Conservation (phyloP, 371 early-diverging fungal genomes). For the Mucor indicus region DNA sequence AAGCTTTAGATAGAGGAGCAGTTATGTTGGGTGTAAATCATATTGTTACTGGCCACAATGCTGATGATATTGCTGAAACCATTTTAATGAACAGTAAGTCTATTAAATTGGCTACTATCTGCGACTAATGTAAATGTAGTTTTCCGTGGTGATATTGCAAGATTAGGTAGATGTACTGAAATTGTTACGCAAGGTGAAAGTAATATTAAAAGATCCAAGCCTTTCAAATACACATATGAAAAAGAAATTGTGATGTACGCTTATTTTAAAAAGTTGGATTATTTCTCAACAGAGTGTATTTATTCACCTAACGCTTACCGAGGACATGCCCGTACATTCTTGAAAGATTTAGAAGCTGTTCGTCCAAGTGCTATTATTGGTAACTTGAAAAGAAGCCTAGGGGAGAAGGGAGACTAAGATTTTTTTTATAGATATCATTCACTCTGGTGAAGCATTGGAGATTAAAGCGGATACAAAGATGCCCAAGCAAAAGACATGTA, state of each 20-base stretch:
- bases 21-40: constrained; percentile 88
- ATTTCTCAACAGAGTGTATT: constrained; percentile 99
- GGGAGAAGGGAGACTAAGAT: constrained; percentile 1
- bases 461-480: constrained; percentile 67
- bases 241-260: constrained; percentile 99
- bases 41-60: constrained; percentile 99
- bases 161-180: constrained; percentile 93
- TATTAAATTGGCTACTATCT: background rate
- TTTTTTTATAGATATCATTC: constrained; percentile 76
- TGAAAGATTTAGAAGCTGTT: constrained; percentile 96
- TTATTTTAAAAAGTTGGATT: constrained; percentile 97
- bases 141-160: constrained; percentile 95
- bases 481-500: constrained; percentile 71
- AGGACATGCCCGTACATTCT: constrained; percentile 93
- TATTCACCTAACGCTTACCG: constrained; percentile 99
- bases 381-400: no score
- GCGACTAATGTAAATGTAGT: constrained; percentile 50
- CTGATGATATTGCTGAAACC: constrained; percentile 99
- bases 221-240: constrained; percentile 99
- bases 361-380: constrained; percentile 91
- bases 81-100: constrained; percentile 96
- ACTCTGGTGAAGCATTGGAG: constrained; percentile 90
- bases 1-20: constrained; percentile 98
- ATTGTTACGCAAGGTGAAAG: constrained; percentile 82
- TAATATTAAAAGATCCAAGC: constrained; percentile 90